Evolutionary conservation across 345 rosid genomes (phyloP).

Genomic region (Theobroma cacao): DNA sequence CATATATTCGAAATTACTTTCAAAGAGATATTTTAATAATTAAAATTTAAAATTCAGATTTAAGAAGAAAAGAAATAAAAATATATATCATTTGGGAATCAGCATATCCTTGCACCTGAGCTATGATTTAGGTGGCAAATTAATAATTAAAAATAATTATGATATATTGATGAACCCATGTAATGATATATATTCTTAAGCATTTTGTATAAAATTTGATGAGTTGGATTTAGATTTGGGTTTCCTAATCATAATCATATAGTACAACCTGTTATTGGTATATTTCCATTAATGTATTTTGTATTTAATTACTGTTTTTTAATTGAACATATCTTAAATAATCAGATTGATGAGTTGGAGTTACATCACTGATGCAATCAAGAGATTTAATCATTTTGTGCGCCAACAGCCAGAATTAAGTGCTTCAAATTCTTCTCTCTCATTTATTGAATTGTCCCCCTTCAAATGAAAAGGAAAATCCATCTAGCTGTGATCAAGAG

Average conservation of each 20-base stretch:
- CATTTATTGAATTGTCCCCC: not conserved
- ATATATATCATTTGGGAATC: not conserved
- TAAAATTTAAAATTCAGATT: no score
- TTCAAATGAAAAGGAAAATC: not conserved
- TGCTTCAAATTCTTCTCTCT: not conserved
- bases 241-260: not conserved
- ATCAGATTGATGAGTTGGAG: not conserved
- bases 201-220: not conserved
- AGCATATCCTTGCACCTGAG: not conserved
- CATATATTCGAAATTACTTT: no score
- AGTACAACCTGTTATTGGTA: not conserved
- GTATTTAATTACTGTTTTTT: not conserved
- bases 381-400: not conserved
- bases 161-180: not conserved
- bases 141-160: not conserved
- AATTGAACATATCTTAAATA: not conserved
- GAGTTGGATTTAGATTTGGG: conserved; percentile 11
- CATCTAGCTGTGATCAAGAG: not conserved
- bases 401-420: not conserved
- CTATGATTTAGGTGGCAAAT: not conserved
- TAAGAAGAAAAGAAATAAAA: no score
- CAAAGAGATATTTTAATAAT: no score
- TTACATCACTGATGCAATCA: not conserved
- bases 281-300: not conserved
- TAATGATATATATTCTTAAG: not conserved